Percentiles rank a stretch among this genome's conserved stretches.
These are phyloP conservation scores for Coemansia sp. DNA, from an alignment of 192 early-diverging fungal genomes.

Conservation along the genomic window DNA sequence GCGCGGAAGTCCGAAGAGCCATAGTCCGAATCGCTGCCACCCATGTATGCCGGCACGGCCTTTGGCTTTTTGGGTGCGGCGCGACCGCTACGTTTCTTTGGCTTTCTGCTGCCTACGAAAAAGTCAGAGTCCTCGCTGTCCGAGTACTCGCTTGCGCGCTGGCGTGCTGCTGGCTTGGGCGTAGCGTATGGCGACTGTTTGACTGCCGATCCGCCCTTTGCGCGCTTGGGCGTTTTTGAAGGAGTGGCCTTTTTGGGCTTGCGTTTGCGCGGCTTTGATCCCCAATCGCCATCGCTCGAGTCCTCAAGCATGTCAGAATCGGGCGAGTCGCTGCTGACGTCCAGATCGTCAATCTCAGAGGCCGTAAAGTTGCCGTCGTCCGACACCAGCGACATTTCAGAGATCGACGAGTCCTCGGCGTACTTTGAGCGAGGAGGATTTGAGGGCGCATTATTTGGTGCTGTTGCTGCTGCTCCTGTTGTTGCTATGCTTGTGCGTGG, in stretches of 20 bases:
- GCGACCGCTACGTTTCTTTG: constrained; percentile 27
- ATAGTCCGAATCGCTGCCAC: constrained; percentile 48
- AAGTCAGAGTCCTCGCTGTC: constrained; percentile 50
- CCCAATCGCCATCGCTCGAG: constrained; percentile 52
- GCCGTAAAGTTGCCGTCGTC: constrained; percentile 39
- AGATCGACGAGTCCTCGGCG: constrained; percentile 23
- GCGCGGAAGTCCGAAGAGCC: constrained; percentile 45
- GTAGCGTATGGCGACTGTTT: constrained; percentile 7
- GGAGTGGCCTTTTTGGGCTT: constrained; percentile 33
- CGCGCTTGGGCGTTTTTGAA: constrained; percentile 34
- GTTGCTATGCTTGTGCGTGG: constrained; percentile 32
- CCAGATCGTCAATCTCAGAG: constrained; percentile 37
- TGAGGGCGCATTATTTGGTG: too few species aligned
- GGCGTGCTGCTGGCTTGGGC: constrained; percentile 9
- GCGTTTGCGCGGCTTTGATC: constrained; percentile 43
- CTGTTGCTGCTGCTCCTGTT: neutral
- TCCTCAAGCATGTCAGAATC: constrained; percentile 29
- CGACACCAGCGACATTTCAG: constrained; percentile 25
- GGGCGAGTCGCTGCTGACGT: constrained; percentile 38
- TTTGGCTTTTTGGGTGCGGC: constrained; percentile 32
- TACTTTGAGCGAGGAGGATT: too few species aligned
- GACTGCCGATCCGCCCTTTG: constrained; percentile 20
- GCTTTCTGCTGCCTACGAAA: constrained; percentile 22
- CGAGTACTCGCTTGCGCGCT: constrained; percentile 16
- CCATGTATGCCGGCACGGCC: constrained; percentile 27